A percentile compares a stretch with the other conserved stretches of the same genome.
phyloP scores from a whole-genome alignment of 192 early-diverging fungal species.

The Glomus cerebriforme region DNA sequence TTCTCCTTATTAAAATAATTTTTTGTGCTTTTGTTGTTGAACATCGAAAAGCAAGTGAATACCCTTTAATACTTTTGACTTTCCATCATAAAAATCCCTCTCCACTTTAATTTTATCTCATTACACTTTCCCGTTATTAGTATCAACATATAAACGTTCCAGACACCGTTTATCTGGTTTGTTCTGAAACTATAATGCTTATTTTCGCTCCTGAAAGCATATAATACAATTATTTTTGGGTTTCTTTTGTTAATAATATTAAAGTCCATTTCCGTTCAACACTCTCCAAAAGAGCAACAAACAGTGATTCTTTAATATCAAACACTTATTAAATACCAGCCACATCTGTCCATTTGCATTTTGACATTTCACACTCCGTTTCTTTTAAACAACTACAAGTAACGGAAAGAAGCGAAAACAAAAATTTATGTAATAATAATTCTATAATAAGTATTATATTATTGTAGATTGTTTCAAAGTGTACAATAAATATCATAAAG shows the following conservation, averaged over 20 bases:
- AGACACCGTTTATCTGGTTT: background rate
- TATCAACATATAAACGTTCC: background rate
- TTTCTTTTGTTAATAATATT: background rate
- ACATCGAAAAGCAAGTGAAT: slow-evolving; percentile 19
- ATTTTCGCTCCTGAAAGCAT: background rate
- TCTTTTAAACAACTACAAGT: background rate
- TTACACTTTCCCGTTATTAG: background rate
- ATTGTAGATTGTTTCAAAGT: no score
- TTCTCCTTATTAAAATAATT: background rate
- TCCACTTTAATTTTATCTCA: background rate
- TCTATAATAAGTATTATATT: no score
- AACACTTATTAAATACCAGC: background rate
- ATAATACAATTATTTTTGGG: background rate
- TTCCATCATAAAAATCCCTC: background rate
- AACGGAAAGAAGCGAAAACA: background rate
- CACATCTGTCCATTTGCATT: background rate
- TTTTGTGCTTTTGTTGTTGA: slow-evolving; percentile 23
- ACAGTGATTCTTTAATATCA: background rate
- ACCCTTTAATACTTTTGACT: background rate
- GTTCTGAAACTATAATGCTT: slow-evolving; percentile 15
- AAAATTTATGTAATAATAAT: no score
- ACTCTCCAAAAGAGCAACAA: background rate
- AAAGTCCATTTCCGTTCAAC: background rate
- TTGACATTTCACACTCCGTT: no score
- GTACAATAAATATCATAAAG: no score